Conservation (phyloP, 2,329 filamentous ascomycete species). For the Leptosphaerulina australis region DNA sequence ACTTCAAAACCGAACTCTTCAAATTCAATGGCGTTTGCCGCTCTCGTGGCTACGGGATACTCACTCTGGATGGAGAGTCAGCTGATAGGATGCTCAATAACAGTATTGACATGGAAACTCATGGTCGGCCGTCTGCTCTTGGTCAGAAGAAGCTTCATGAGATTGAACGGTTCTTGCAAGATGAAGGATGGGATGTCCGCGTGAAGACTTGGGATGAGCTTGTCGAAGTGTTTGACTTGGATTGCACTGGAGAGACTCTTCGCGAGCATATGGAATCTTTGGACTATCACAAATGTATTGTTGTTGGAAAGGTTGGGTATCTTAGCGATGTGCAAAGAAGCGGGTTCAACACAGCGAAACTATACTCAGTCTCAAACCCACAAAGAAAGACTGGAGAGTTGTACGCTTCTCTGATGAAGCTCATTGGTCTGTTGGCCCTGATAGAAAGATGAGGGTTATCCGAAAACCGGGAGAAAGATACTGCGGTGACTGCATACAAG, state of each 20-base stretch:
- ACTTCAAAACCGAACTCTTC: constrained; percentile 5
- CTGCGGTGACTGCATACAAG: no score
- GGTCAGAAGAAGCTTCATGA: background rate
- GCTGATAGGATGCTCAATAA: constrained; percentile 2
- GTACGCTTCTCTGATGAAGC: no score
- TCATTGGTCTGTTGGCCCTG: no score
- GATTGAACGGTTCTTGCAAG: constrained; percentile 12
- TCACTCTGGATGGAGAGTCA: constrained; percentile 1
- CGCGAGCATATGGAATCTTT: constrained; percentile 1
- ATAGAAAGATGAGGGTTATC: no score
- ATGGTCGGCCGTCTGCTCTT: background rate
- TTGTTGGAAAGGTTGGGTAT: constrained; percentile 12
- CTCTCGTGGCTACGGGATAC: constrained; percentile 5
- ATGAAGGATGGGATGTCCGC: constrained; percentile 6
- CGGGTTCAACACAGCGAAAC: background rate
- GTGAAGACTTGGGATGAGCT: constrained; percentile 9
- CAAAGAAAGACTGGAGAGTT: background rate
- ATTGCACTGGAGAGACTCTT: background rate
- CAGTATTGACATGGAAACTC: background rate
- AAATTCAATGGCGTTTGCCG: background rate
- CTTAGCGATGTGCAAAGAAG: background rate
- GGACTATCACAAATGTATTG: constrained; percentile 14
- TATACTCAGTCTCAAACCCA: background rate
- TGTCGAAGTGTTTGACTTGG: background rate
- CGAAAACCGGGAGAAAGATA: no score